phyloP scores from a whole-genome alignment of 768 basidiomycete species.

The Dendrothele bispora region DNA sequence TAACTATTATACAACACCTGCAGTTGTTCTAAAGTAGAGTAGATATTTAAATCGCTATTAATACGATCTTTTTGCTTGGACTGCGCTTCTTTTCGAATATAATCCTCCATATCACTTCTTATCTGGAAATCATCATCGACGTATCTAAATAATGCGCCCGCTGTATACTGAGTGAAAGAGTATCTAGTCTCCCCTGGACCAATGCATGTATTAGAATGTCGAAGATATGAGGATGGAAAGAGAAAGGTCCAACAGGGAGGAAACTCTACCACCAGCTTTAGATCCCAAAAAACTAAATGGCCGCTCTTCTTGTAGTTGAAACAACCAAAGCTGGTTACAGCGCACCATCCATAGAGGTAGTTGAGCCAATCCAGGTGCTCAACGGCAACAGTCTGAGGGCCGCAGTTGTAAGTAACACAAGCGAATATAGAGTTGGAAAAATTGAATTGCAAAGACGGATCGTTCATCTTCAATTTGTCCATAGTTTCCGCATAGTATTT shows the following conservation, averaged over 20 bases:
- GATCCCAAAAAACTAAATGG: constrained; percentile 17
- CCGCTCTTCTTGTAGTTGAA: constrained; percentile 15
- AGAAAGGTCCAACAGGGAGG: constrained; percentile 8
- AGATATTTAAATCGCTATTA: too few relatives aligned
- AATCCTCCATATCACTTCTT: too few relatives aligned
- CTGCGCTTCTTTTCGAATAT: too few relatives aligned
- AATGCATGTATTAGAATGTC: constrained; percentile 5
- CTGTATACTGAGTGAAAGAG: too few relatives aligned
- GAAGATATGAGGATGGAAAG: constrained; percentile 13
- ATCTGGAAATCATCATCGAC: too few relatives aligned
- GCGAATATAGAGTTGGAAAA: constrained; percentile 19
- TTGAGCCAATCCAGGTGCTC: constrained; percentile 21
- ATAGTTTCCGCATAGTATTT: background rate
- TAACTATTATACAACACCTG: too few relatives aligned
- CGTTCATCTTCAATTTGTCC: background rate
- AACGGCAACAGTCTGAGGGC: background rate
- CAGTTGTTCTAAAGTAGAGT: too few relatives aligned
- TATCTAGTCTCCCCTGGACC: too few relatives aligned
- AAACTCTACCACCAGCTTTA: constrained; percentile 6
- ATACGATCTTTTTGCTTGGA: too few relatives aligned
- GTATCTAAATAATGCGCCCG: too few relatives aligned
- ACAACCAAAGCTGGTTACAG: constrained; percentile 17
- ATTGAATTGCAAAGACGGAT: constrained; percentile 1
- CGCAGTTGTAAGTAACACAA: background rate
- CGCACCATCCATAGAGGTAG: constrained; percentile 16